Percentiles rank a stretch among this genome's conserved stretches.
phyloP scores from a whole-genome alignment of 2,329 filamentous ascomycete genomes.

The Ilyonectria sp. region DNA sequence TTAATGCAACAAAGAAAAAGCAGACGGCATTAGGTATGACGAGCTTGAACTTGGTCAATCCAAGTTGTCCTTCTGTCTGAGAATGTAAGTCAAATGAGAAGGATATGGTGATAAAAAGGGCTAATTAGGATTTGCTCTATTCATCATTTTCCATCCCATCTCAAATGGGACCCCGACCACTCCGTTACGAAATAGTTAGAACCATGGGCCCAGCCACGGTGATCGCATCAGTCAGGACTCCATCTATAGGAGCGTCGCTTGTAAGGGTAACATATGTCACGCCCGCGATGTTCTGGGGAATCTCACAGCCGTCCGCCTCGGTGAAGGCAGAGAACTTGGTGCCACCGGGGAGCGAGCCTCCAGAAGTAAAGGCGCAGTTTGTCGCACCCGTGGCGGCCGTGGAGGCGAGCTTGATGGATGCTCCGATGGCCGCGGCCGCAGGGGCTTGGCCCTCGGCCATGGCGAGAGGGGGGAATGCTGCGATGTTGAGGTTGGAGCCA shows the following conservation, averaged over 20 bases:
- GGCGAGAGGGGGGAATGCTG: conserved; percentile 71
- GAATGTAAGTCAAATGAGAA: background rate
- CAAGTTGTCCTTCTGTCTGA: background rate
- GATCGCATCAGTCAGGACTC: conserved; percentile 72
- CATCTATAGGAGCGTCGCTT: conserved; percentile 64
- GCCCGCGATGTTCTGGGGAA: conserved; percentile 75
- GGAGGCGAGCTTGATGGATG: conserved; percentile 60
- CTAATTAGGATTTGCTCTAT: background rate
- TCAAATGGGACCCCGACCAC: background rate
- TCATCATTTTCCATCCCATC: background rate
- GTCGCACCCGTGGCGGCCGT: conserved; percentile 65
- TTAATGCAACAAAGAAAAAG: background rate
- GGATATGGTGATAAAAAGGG: background rate
- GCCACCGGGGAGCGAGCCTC: conserved; percentile 68
- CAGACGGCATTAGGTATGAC: background rate
- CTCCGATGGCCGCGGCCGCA: conserved; percentile 54
- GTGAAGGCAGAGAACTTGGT: conserved; percentile 73
- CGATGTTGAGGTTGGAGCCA: conserved; percentile 73
- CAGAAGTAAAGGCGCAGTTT: conserved; percentile 79
- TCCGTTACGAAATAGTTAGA: conserved; percentile 63
- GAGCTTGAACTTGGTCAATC: background rate
- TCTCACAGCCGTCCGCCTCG: conserved; percentile 66
- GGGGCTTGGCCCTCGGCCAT: conserved; percentile 63
- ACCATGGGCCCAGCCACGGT: conserved; percentile 77
- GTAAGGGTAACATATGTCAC: conserved; percentile 79